A percentile compares a stretch with the other conserved stretches of the same genome.
Evolutionary conservation across 129 eudicot genomes (phyloP).

Genomic region (Pseudognaphalium luteoalbum): DNA sequence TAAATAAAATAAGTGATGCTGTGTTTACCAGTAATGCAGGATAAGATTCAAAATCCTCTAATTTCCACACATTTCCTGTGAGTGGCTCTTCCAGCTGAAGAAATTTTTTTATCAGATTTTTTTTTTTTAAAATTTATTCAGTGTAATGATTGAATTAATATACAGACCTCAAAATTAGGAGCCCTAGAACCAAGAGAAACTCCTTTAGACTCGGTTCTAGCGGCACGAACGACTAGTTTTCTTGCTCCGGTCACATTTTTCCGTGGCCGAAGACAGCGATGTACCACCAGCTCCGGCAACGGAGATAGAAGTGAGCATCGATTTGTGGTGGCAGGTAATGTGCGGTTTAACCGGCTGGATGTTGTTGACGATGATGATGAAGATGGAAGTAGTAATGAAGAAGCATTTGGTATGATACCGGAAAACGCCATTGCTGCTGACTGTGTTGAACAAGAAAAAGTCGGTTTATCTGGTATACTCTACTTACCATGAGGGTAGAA

Average conservation of each 20-base stretch:
- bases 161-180: slow-evolving; percentile 73
- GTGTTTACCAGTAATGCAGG: slow-evolving; percentile 79
- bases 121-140: no score
- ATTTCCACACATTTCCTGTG: slow-evolving; percentile 73
- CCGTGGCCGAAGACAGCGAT: slow-evolving; percentile 33
- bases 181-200: slow-evolving; percentile 73
- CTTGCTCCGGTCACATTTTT: slow-evolving; percentile 30
- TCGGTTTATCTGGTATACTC: slow-evolving; percentile 12
- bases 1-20: no score
- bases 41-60: slow-evolving; percentile 75
- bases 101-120: neutral
- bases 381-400: neutral
- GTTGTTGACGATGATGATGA: neutral
- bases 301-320: slow-evolving; percentile 18
- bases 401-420: slow-evolving; percentile 14
- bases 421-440: slow-evolving; percentile 27
- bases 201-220: slow-evolving; percentile 78
- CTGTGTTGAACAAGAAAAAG: neutral
- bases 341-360: slow-evolving; percentile 9
- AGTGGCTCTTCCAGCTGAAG: slow-evolving; percentile 84
- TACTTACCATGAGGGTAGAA: neutral
- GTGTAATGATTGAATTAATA: neutral
- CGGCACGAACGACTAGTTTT: slow-evolving; percentile 60
- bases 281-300: slow-evolving; percentile 30
- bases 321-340: slow-evolving; percentile 10